A percentile compares a stretch with the other conserved stretches of the same genome.
Evolutionary conservation across 1,284 basidiomycete species (phyloP).

Genomic region (Ceratobasidium sp.): DNA sequence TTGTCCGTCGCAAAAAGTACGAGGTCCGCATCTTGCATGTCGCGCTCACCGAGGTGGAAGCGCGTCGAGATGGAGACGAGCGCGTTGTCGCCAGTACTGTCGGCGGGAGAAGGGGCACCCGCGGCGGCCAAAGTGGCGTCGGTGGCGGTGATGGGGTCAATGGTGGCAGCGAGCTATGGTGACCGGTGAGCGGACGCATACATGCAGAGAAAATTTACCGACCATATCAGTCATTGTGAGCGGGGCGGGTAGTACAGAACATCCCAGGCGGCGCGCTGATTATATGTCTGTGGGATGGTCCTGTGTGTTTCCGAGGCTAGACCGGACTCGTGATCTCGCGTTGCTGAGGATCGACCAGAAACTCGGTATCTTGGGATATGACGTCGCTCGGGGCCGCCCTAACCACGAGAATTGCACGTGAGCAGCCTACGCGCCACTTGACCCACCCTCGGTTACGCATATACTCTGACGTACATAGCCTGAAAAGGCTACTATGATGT

Average conservation of each 20-base stretch:
- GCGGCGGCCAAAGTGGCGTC: not conserved
- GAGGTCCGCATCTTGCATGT: conserved; percentile 40
- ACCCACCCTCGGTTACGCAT: not conserved
- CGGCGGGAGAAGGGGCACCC: not conserved
- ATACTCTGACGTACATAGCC: conserved; percentile 2
- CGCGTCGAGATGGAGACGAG: conserved; percentile 43
- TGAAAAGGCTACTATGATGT: not conserved
- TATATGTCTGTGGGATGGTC: not conserved
- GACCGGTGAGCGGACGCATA: conserved; percentile 13
- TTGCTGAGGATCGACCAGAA: not conserved
- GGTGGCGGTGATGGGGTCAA: not conserved
- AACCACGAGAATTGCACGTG: not conserved
- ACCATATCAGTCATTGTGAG: conserved; percentile 23
- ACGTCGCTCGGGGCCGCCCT: not conserved
- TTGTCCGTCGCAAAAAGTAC: conserved; percentile 42
- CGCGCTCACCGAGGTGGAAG: conserved; percentile 42
- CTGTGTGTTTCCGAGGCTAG: not conserved
- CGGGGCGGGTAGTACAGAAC: not conserved
- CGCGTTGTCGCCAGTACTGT: not conserved
- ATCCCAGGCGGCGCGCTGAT: not conserved
- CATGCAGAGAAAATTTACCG: not conserved
- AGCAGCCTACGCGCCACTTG: not conserved
- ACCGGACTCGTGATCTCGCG: not conserved
- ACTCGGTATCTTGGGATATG: not conserved
- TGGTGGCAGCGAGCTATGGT: conserved; percentile 4